Conservation (phyloP, 345 rosid species). For the Citrus medica region DNA sequence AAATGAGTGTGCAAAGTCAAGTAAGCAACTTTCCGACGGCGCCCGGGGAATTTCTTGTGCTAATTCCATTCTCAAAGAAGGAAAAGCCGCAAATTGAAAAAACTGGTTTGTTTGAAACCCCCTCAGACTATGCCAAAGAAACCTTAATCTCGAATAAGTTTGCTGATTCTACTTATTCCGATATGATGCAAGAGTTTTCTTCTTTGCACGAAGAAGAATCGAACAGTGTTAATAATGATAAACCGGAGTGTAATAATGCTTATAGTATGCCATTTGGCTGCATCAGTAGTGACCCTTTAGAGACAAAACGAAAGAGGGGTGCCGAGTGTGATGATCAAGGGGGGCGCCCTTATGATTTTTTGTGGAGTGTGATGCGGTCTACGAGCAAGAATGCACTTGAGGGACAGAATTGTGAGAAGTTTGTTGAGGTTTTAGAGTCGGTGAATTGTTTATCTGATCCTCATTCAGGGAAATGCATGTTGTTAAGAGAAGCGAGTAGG, state of each 20-base stretch:
- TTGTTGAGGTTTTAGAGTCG: conserved; percentile 60
- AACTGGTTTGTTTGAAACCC: conserved; percentile 32
- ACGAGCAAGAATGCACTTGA: conserved; percentile 35
- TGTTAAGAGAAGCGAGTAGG: conserved; percentile 29
- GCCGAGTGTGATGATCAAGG: conserved; percentile 18
- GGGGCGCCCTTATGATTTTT: conserved; percentile 34
- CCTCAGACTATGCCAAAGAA: conserved; percentile 16
- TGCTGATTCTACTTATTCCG: conserved; percentile 59
- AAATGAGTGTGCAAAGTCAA: conserved; percentile 41
- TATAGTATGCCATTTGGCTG: conserved; percentile 5
- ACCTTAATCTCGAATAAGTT: conserved; percentile 30
- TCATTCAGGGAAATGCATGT: conserved; percentile 44
- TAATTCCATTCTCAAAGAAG: conserved; percentile 70
- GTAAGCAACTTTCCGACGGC: conserved; percentile 29
- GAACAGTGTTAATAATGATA: background rate
- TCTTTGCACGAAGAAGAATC: conserved; percentile 29
- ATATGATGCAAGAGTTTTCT: conserved; percentile 51
- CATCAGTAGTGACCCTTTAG: conserved; percentile 17
- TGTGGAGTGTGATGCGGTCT: conserved; percentile 47
- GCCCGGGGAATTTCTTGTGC: conserved; percentile 59
- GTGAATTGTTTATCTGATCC: conserved; percentile 61
- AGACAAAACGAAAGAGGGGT: conserved; percentile 45
- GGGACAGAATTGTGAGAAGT: conserved; percentile 49
- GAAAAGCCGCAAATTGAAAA: conserved; percentile 28
- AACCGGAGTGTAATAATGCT: background rate